phyloP scores from a whole-genome alignment of 305 asterid genomes.

The Fraxinus baroniana region DNA sequence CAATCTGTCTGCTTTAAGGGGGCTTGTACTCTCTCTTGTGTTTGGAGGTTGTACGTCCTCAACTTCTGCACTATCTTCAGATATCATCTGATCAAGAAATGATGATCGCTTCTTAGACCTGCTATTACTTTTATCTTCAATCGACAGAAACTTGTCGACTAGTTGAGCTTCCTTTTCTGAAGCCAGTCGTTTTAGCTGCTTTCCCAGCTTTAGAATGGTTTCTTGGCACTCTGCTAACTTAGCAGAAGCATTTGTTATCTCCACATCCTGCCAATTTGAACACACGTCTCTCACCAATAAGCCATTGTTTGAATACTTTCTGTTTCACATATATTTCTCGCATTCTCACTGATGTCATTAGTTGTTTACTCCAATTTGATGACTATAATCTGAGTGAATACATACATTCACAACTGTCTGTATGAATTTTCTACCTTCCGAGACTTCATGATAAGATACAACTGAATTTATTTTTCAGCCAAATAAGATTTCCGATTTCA shows the following conservation, averaged over 20 bases:
- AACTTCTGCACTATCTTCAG: conserved; percentile 42
- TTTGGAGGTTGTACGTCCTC: conserved; percentile 32
- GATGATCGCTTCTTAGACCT: conserved; percentile 50
- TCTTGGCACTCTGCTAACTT: conserved; percentile 82
- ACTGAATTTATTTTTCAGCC: neutral
- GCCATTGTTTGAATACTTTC: neutral
- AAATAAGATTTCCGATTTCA: neutral
- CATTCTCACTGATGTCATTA: neutral
- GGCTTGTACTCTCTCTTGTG: conserved; percentile 35
- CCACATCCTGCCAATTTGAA: conserved; percentile 63
- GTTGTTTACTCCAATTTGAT: neutral
- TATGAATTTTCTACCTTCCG: neutral
- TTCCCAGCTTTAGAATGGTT: conserved; percentile 68
- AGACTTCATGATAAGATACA: neutral
- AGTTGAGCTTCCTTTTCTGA: conserved; percentile 46
- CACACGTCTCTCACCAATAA: conserved; percentile 9
- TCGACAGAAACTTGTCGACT: conserved; percentile 35
- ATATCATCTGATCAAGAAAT: conserved; percentile 66
- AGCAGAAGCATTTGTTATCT: conserved; percentile 69
- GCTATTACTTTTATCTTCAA: conserved; percentile 31
- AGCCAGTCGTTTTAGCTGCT: conserved; percentile 62
- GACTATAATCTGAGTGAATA: neutral
- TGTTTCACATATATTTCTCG: neutral
- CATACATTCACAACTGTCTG: neutral
- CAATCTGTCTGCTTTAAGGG: conserved; percentile 4